Base-by-base conservation (phyloP, 164 flowering plant genomes). In the Chimonanthus salicifolius region DNA sequence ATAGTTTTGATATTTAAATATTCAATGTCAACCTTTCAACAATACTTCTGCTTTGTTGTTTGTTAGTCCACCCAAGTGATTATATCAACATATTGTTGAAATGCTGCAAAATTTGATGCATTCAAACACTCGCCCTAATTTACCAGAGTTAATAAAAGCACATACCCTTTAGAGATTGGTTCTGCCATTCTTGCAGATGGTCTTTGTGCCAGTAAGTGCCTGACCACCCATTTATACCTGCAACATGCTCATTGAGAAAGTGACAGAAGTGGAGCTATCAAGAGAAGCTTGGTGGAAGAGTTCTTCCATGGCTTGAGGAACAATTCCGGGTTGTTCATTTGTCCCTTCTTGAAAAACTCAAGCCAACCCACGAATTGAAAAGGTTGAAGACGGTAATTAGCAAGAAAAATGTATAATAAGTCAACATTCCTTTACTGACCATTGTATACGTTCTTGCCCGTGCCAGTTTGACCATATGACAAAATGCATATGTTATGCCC, bases 241-340 rank as follows among this genome's bases (percentile, higher is more conserved):
- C 79, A 92, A 74, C 90, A 92, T 92, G 81, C 95, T 92, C 81
- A 92, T 82, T n/a, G 94, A 86, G 80, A 89, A 88, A 20, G 85
- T 81, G 11, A 80, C 20, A 33, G 87, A 81, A 67, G 69, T 68
- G 4, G 88, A 71, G 49, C 58, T 78, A 72, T 84, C 87, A 62
- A 50, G 58, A 67, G 89, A 81, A 47, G 87, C 84, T 75, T 73
- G 84, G 72, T 64, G 54, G 66, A 89, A 89, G 47, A 92, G 84
- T 79, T 81, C 84, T 65, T 86, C 78, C 7, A 92, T 84, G 67
- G 85, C 92, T 75, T 89, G 88, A 69, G 91, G 89, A 81, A 89
- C 88, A 45, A 92, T 84, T 10, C 97, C 97, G 0, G 84, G 90
- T 50, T 80, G 78, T 6, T 85, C 84, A 49, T 70, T 77, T 58